phyloP scores from a whole-genome alignment of 305 asterid species.

The Fraxinus paxiana region DNA sequence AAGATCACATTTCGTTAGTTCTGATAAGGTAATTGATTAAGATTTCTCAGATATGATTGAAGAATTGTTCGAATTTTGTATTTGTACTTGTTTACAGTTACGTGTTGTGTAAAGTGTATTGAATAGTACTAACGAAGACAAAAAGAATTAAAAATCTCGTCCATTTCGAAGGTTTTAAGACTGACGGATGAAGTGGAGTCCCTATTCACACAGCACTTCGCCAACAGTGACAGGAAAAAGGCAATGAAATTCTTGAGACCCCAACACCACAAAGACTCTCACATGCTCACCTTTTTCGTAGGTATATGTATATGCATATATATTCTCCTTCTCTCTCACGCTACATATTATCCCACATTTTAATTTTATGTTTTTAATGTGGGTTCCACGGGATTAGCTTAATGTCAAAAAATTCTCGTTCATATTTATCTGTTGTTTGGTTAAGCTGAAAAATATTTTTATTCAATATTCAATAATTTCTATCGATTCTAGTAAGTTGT shows the following conservation, averaged over 20 bases:
- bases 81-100: background rate
- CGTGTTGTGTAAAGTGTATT: background rate
- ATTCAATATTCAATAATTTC: background rate
- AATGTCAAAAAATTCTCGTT: background rate
- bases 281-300: constrained; percentile 82
- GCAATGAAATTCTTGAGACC: constrained; percentile 92
- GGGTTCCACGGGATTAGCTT: background rate
- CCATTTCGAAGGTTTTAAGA: constrained; percentile 57
- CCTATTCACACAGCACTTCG: constrained; percentile 90
- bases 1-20: constrained; percentile 70
- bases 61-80: background rate
- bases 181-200: constrained; percentile 98
- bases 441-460: too few relatives aligned
- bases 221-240: constrained; percentile 76
- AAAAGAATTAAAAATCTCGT: background rate
- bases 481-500: background rate
- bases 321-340: background rate
- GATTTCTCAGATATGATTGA: background rate
- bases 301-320: constrained; percentile 36
- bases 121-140: background rate
- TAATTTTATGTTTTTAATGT: background rate
- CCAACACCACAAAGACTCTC: constrained; percentile 72
- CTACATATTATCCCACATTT: background rate
- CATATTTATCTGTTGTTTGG: background rate
- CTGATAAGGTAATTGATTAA: constrained; percentile 58